These are phyloP conservation scores for Vinca minor DNA, from an alignment of 257 asterid genomes.

Conservation along the genomic window DNA sequence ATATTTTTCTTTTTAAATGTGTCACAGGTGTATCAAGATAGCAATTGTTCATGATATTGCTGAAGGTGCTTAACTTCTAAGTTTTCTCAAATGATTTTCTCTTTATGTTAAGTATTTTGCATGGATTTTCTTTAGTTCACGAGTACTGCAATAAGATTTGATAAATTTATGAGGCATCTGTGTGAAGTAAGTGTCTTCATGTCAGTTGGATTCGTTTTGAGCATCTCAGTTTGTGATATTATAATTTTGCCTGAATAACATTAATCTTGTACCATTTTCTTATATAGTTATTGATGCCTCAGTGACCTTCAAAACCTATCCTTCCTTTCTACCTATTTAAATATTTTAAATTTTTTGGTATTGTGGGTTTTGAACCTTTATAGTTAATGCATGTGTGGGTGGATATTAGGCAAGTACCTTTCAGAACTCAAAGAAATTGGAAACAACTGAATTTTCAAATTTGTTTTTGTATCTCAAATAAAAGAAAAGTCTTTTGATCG, in stretches of 20 bases:
- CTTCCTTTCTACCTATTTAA: not conserved
- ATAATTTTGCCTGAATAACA: not conserved
- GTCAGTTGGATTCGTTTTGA: not conserved
- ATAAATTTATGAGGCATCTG: not conserved
- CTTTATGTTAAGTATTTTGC: not conserved
- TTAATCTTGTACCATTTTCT: not conserved
- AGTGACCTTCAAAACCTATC: not conserved
- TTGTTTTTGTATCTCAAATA: not conserved
- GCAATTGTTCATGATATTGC: slow-evolving; percentile 93
- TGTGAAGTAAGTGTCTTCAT: not conserved
- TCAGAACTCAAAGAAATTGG: not conserved
- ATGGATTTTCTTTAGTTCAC: not conserved
- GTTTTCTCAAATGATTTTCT: not conserved
- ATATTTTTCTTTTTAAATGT: slow-evolving; percentile 10
- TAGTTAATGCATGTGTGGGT: not conserved
- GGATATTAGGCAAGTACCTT: not conserved
- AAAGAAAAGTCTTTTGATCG: not conserved
- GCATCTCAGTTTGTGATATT: too few species aligned
- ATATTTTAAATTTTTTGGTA: not conserved
- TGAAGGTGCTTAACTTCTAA: slow-evolving; percentile 51
- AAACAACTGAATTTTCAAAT: not conserved
- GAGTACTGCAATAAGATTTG: not conserved
- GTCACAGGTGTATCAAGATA: slow-evolving; percentile 81
- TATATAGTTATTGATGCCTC: not conserved
- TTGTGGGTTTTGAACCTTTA: not conserved